A percentile compares a stretch with the other conserved stretches of the same genome.
Conservation (phyloP, 1,284 basidiomycete genomes). For the Boletus austroedulis region DNA sequence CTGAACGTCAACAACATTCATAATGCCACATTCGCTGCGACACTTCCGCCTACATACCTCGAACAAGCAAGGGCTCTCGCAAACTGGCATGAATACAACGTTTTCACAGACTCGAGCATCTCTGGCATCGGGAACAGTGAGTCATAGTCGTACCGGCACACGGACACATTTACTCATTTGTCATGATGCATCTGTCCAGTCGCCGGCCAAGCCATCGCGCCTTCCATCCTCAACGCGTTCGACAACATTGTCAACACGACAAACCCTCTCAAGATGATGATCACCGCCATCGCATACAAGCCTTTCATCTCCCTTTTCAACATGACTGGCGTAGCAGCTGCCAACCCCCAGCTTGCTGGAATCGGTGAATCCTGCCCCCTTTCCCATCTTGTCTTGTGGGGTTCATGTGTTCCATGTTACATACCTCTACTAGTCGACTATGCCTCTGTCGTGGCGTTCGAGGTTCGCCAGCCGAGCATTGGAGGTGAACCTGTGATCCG, state of each 20-base stretch:
- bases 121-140: conserved; percentile 71
- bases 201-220: conserved; percentile 65
- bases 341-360: conserved; percentile 55
- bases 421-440: conserved; percentile 55
- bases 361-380: conserved; percentile 47
- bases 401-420: neutral
- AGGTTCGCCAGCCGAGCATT: conserved; percentile 53
- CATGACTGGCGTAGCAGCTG: conserved; percentile 58
- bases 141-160: conserved; percentile 29
- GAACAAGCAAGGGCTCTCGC: conserved; percentile 64
- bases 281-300: conserved; percentile 74
- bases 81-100: conserved; percentile 71
- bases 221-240: conserved; percentile 60
- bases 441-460: conserved; percentile 67
- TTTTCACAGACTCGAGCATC: conserved; percentile 59
- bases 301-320: conserved; percentile 82
- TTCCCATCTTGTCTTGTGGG: conserved; percentile 19
- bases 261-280: conserved; percentile 63
- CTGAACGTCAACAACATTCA: conserved; percentile 75
- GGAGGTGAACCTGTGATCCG: conserved; percentile 55
- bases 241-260: conserved; percentile 55
- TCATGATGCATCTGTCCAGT: conserved; percentile 41
- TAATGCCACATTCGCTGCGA: conserved; percentile 54
- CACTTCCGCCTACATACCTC: conserved; percentile 53
- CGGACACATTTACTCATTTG: neutral